Conservation (phyloP, 305 asterid species). For the Andrographis paniculata region DNA sequence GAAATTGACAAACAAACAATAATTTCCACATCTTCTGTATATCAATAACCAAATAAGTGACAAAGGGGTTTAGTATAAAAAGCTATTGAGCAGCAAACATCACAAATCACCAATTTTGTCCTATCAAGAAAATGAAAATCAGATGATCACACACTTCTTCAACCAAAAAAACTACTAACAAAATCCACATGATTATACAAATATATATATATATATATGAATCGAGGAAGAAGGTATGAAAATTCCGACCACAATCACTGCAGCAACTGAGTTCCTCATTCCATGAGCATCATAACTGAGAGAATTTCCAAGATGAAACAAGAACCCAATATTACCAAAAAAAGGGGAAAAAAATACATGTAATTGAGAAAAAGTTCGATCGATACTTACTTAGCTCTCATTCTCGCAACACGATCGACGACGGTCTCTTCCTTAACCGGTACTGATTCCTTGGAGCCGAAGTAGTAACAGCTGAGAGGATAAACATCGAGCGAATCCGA, state of each 20-base stretch:
- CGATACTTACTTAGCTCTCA: constrained; percentile 54
- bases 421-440: constrained; percentile 43
- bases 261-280: constrained; percentile 74
- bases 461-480: constrained; percentile 71
- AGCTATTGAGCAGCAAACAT: too few relatives aligned
- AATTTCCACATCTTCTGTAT: too few relatives aligned
- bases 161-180: too few relatives aligned
- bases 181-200: too few relatives aligned
- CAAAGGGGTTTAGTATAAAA: too few relatives aligned
- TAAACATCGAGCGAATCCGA: constrained; percentile 43
- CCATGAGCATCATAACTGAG: constrained; percentile 69
- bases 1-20: too few relatives aligned
- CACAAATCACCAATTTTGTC: too few relatives aligned
- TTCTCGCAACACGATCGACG: constrained; percentile 56
- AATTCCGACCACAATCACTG: constrained; percentile 62
- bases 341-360: background rate
- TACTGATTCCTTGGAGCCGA: constrained; percentile 53
- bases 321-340: constrained; percentile 1
- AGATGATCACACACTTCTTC: too few relatives aligned
- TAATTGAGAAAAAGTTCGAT: background rate
- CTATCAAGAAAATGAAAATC: too few relatives aligned
- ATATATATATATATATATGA: too few relatives aligned
- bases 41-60: too few relatives aligned
- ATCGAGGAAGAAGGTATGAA: background rate
- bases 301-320: background rate